These are phyloP conservation scores for Acacia acuminata DNA, from an alignment of 306 rosid genomes.

Conservation along the genomic window DNA sequence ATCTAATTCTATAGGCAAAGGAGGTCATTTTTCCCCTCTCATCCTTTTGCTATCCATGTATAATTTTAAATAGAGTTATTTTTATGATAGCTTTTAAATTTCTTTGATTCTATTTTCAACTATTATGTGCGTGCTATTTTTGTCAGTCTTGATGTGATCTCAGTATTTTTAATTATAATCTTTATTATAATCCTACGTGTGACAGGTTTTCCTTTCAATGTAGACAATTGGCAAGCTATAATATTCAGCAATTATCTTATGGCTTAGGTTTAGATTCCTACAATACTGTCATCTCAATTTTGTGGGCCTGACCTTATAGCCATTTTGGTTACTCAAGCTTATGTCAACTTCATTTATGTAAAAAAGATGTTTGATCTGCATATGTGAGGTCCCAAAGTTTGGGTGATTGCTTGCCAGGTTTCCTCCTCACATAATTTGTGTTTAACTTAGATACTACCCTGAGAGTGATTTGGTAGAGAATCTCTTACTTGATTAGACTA, in stretches of 20 bases:
- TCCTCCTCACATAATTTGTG: slow-evolving; percentile 9
- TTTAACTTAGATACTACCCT: slow-evolving; percentile 14
- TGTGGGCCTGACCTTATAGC: neutral
- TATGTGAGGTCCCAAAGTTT: neutral
- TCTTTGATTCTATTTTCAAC: neutral
- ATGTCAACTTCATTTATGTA: no score
- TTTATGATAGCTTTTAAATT: neutral
- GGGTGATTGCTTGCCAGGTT: slow-evolving; percentile 7
- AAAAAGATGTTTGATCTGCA: neutral
- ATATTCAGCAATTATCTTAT: neutral
- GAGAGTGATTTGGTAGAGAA: slow-evolving; percentile 1
- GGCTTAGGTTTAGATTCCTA: neutral
- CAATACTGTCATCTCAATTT: neutral
- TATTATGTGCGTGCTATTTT: neutral
- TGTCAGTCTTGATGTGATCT: neutral
- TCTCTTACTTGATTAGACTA: slow-evolving; percentile 8
- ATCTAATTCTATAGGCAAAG: neutral
- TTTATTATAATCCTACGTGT: neutral
- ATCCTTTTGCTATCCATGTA: slow-evolving; percentile 8
- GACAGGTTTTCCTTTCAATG: neutral
- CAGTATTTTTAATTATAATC: neutral
- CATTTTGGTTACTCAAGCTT: slow-evolving; percentile 11
- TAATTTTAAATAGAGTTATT: neutral
- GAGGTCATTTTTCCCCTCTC: neutral
- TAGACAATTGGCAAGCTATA: neutral